Base-by-base conservation (phyloP, 805 yeast genomes). In the Candida railenensis region DNA sequence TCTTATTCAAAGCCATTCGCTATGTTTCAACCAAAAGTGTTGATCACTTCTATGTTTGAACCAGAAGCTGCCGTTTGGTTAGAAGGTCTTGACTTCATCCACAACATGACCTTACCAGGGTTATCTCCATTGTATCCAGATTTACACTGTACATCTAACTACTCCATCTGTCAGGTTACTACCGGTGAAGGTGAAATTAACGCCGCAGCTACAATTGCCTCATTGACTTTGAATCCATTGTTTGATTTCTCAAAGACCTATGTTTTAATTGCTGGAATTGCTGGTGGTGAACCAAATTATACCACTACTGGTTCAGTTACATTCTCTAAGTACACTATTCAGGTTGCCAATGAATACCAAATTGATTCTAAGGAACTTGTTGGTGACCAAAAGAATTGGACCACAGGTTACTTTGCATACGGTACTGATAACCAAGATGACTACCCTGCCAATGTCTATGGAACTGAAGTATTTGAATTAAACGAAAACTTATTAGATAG, bases 141-240 rank as follows among this genome's bases (percentile, higher is more conserved):
- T 16, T 68, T 83, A 43, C 80, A 76, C 66, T 82, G 87, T 63
- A 75, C 74, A 47, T 54, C 66, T 28, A 69, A 80, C 65, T 76
- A 72, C 65, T 59, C 76, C 25, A 61, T 83, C 22, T 82, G 87
- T 69, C 82, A 80, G 56, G 58, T 82, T 44, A 80, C 85, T 38
- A 79, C 84, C 16, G 88, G 88, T 45, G 87, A 82, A 64, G 83
- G 82, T 52, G 87, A 82, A 59, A 75, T 81, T 53, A 83, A 83
- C 55, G 87, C 87, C 34, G 87, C 87, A 14, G 52, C 81, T 21
- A 69, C 85, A 19, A 58, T 82, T 48, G 72, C 78, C 37, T 83
- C 87, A 4, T 63, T 83, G 52, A 61, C 76, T 12, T 67, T 80
- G 58, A 71, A 73, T 47, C 80, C 85, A 37, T 55, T 69, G 48